Evolutionary conservation across 345 rosid genomes (phyloP).

Genomic region (Passiflora organensis): DNA sequence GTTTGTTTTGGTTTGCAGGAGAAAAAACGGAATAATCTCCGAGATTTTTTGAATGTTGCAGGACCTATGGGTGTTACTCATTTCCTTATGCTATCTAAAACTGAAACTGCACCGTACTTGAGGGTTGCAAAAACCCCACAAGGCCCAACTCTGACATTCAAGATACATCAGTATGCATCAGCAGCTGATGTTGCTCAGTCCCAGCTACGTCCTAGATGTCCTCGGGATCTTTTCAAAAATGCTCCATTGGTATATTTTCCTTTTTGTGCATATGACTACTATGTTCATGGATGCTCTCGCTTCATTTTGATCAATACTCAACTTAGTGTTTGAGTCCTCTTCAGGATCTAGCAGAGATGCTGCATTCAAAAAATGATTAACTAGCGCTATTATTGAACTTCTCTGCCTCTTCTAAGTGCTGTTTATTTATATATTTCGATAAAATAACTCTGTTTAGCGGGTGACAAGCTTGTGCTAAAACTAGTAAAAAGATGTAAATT

Average conservation of each 20-base stretch:
- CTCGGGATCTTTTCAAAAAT: constrained; percentile 80
- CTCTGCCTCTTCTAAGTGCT: not conserved
- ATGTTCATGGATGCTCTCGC: not conserved
- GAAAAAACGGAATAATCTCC: constrained; percentile 77
- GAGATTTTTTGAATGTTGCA: constrained; percentile 81
- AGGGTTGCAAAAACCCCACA: constrained; percentile 94
- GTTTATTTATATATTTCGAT: not conserved
- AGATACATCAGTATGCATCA: constrained; percentile 67
- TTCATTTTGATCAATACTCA: not conserved
- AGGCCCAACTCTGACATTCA: constrained; percentile 86
- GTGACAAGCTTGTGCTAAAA: not conserved
- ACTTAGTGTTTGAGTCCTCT: too few relatives aligned
- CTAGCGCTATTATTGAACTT: not conserved
- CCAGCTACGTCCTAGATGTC: constrained; percentile 86
- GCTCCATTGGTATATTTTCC: constrained; percentile 64
- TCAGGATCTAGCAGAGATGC: not conserved
- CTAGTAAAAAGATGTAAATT: not conserved
- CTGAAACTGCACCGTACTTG: constrained; percentile 54
- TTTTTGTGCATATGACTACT: not conserved
- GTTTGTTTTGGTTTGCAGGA: constrained; percentile 46
- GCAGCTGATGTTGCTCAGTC: constrained; percentile 78
- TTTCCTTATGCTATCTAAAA: constrained; percentile 79
- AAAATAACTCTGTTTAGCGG: not conserved
- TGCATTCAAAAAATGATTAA: too few relatives aligned
- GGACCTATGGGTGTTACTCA: constrained; percentile 98